Evolutionary conservation across 495 filamentous ascomycete genomes (phyloP).

Genomic region (Melanomma pulvis-pyrius): DNA sequence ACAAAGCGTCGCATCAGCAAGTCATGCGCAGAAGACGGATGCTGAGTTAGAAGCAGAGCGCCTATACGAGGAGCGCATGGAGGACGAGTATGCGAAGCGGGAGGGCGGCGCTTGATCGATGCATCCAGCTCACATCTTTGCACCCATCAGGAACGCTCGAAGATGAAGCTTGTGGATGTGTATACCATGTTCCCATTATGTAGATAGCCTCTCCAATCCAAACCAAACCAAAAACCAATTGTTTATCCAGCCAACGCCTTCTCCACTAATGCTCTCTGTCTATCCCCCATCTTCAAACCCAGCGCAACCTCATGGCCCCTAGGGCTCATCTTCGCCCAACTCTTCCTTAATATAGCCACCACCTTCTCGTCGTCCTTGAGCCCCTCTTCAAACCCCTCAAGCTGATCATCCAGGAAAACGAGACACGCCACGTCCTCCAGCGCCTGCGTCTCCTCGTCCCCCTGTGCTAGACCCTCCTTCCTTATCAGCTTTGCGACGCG

Average conservation of each 20-base stretch:
- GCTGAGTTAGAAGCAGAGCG: conserved; percentile 37
- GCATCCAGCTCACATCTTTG: not conserved
- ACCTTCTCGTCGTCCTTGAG: conserved; percentile 73
- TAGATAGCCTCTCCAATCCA: conserved; percentile 1
- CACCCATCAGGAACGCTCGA: not conserved
- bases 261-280: conserved; percentile 60
- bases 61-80: conserved; percentile 42
- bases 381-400: conserved; percentile 69
- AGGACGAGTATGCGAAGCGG: conserved; percentile 43
- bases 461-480: conserved; percentile 62
- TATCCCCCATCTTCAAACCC: conserved; percentile 63
- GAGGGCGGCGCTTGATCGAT: conserved; percentile 38
- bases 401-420: conserved; percentile 83
- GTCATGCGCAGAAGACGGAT: conserved; percentile 24
- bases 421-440: conserved; percentile 85
- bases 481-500: conserved; percentile 63
- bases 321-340: conserved; percentile 80
- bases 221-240: not conserved
- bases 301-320: conserved; percentile 68
- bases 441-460: conserved; percentile 67
- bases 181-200: not conserved
- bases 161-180: not conserved
- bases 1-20: conserved; percentile 16
- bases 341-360: conserved; percentile 73
- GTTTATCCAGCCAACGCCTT: conserved; percentile 60